A percentile compares a stretch with the other conserved stretches of the same genome.
These are phyloP conservation scores for Epithemia pelagica DNA, from an alignment of 108 stramenopile genomes.

Conservation along the genomic window DNA sequence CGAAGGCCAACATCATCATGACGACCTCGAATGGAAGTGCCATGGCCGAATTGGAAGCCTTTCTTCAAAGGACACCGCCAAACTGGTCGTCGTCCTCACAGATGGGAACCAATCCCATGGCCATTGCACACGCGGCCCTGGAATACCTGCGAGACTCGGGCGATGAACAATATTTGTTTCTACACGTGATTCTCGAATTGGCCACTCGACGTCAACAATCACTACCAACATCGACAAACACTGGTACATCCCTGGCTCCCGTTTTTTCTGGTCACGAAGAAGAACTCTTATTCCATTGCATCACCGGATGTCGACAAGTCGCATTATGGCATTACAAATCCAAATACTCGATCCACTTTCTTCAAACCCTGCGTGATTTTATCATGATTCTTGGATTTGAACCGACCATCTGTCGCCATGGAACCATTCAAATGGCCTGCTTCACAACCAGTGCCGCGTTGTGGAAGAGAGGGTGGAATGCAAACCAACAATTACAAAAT, in stretches of 20 bases:
- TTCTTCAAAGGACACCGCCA: conserved; percentile 46
- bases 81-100: background rate
- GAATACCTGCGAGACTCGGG: conserved; percentile 64
- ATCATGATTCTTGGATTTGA: conserved; percentile 35
- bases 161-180: conserved; percentile 61
- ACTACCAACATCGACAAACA: background rate
- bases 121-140: conserved; percentile 52
- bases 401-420: conserved; percentile 8
- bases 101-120: conserved; percentile 13
- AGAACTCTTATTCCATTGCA: conserved; percentile 74
- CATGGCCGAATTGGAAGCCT: conserved; percentile 38
- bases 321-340: conserved; percentile 41
- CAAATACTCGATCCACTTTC: conserved; percentile 22
- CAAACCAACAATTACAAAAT: conserved; percentile 8
- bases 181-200: conserved; percentile 55
- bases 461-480: conserved; percentile 72
- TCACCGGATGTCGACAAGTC: conserved; percentile 66
- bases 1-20: no score
- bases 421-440: conserved; percentile 53
- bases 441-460: conserved; percentile 54
- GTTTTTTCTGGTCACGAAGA: conserved; percentile 40
- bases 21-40: no score
- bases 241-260: background rate
- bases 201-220: background rate
- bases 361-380: conserved; percentile 42